Evolutionary conservation across 768 basidiomycete species (phyloP).

Genomic region (Pisolithus albus): DNA sequence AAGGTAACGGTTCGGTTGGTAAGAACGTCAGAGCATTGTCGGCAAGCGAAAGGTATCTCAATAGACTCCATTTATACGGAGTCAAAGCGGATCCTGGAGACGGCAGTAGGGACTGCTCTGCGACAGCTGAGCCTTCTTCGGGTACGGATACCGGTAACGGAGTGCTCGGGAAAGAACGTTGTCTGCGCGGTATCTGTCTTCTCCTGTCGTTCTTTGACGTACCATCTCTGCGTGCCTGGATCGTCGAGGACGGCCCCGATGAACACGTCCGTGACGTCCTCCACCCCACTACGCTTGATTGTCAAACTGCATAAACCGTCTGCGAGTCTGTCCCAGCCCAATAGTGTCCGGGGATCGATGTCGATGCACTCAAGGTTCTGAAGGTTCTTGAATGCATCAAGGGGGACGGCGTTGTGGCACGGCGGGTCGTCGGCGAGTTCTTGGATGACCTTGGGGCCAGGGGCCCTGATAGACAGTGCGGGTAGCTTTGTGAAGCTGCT

Average conservation of each 20-base stretch:
- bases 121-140: constrained; percentile 29
- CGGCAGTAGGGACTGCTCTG: constrained; percentile 15
- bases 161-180: constrained; percentile 43
- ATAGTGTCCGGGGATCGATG: constrained; percentile 72
- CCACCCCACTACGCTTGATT: constrained; percentile 71
- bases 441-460: constrained; percentile 55
- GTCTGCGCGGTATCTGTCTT: constrained; percentile 38
- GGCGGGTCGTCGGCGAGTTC: constrained; percentile 68
- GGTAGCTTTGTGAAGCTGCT: constrained; percentile 89
- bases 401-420: constrained; percentile 67
- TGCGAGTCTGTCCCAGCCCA: constrained; percentile 79
- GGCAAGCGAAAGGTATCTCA: constrained; percentile 68
- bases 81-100: constrained; percentile 39
- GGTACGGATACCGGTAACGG: constrained; percentile 52
- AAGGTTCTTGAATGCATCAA: constrained; percentile 82
- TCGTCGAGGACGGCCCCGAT: constrained; percentile 74
- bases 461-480: constrained; percentile 60
- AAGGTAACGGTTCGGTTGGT: constrained; percentile 56
- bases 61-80: constrained; percentile 62
- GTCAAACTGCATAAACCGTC: constrained; percentile 67
- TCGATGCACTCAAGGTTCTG: constrained; percentile 68
- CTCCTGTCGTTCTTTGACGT: constrained; percentile 40
- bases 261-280: constrained; percentile 74
- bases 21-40: constrained; percentile 80
- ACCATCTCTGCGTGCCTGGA: constrained; percentile 54